Percentiles rank a stretch among this genome's conserved stretches.
Conservation (phyloP, 331 rosid species). For the Acacia concinna region DNA sequence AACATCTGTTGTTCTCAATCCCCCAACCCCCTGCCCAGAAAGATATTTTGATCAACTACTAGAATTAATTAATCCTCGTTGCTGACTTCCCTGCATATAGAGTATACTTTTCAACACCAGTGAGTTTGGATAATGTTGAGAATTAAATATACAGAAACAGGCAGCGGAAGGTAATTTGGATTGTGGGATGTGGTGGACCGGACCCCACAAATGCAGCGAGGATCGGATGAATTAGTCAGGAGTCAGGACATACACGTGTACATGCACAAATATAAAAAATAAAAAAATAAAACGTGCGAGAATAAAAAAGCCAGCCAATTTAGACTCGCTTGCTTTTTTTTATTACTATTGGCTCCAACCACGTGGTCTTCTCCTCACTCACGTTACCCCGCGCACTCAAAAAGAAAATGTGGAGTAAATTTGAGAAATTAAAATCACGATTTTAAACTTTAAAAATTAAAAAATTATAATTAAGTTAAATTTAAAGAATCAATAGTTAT, state of each 20-base stretch:
- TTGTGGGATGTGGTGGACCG: neutral
- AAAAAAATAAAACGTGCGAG: neutral
- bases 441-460: too few relatives aligned
- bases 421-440: too few relatives aligned
- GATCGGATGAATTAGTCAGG: neutral
- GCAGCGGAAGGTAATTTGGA: neutral
- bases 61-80: neutral
- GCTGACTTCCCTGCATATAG: neutral
- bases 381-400: neutral
- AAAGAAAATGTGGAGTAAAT: too few relatives aligned
- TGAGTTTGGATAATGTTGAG: neutral
- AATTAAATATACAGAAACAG: neutral
- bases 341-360: neutral
- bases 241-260: too few relatives aligned
- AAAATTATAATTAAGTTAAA: too few relatives aligned
- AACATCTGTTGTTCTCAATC: neutral
- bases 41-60: neutral
- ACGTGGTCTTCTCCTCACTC: neutral
- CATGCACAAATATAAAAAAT: neutral
- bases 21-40: neutral
- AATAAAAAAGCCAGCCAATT: constrained; percentile 12
- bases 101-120: neutral
- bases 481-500: too few relatives aligned
- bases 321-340: neutral
- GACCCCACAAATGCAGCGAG: neutral